phyloP scores from a whole-genome alignment of 108 stramenopile genomes.

The Cylindrotheca fusiformis region DNA sequence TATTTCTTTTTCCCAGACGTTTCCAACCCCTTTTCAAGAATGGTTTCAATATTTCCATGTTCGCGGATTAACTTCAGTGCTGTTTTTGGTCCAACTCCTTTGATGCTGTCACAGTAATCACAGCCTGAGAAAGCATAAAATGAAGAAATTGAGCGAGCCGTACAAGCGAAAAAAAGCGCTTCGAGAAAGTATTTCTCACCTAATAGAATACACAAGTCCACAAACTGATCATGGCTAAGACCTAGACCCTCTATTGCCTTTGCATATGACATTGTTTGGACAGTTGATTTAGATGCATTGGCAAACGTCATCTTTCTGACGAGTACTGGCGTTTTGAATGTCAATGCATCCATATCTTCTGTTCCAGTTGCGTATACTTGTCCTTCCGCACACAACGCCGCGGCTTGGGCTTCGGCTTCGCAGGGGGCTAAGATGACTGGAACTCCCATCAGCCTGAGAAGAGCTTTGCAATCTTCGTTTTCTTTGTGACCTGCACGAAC shows the following conservation, averaged over 20 bases:
- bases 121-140: constrained; percentile 56
- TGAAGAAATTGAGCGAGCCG: too few relatives aligned
- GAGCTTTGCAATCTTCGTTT: constrained; percentile 82
- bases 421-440: constrained; percentile 94
- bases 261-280: constrained; percentile 86
- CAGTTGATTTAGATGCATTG: constrained; percentile 52
- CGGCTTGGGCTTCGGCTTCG: constrained; percentile 98
- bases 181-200: not conserved
- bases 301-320: constrained; percentile 93
- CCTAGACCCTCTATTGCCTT: constrained; percentile 90
- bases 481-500: constrained; percentile 88
- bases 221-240: constrained; percentile 94
- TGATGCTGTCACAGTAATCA: constrained; percentile 97
- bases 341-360: constrained; percentile 99
- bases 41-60: constrained; percentile 83
- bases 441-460: constrained; percentile 95
- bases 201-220: constrained; percentile 95
- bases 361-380: constrained; percentile 96
- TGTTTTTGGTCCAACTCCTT: constrained; percentile 97
- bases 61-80: constrained; percentile 91
- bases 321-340: constrained; percentile 90
- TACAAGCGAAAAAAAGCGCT: constrained; percentile 19
- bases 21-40: constrained; percentile 43
- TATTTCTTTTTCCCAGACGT: constrained; percentile 77
- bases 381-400: constrained; percentile 84